Evolutionary conservation across 1,284 basidiomycete genomes (phyloP), one percentile per base, ranked within the genome.

Genomic region (Leccinum pachyderme): DNA sequence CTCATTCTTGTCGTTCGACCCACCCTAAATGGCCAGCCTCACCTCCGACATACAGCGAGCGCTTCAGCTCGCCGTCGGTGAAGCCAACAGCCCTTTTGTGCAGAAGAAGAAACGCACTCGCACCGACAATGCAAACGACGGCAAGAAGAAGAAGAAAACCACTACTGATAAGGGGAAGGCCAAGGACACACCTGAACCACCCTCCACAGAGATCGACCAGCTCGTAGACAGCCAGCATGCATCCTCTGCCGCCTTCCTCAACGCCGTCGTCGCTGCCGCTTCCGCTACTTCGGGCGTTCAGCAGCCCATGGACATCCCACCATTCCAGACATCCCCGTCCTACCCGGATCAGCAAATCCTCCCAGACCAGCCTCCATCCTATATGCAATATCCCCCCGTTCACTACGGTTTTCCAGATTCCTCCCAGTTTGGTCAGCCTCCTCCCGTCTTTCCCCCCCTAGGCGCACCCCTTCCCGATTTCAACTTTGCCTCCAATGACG

Each of bases 401-500:
- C 64, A 58, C 24, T 70, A 68, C 43, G 58, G 49, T 12, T 73
- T 72, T 15, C 61, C 60, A 18, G 61, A 72, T 49, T 63, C 65
- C n/a, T 55, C 71, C 25, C 70, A 69, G 33, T 72, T 72, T 24
- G 49, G 35, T 27, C 63, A 69, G 2, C 56, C 60, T 1, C 56
- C 60, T 6, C 67, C 69, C 27, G 61, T 69, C 12, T 66, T 72
- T 35, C 62, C 71, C 12, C 68, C 66, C 54, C 65, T 72, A 58
- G 53, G 58, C 59, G 54, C 66, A 51, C 59, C 74, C 9, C 66
- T 77, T 49, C 68, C 77, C 35, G 81, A 85, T 48, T 72, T 84
- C 22, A 70, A 76, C 22, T 79, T 80, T 56, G 75, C 76, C 7
- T 84, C 85, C n/a, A 86, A 82, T 63, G 89, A 91, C 54, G 86